Evolutionary conservation across 805 yeast species (phyloP), one percentile per base, ranked within the genome.

Genomic region (Candida sonorensis): DNA sequence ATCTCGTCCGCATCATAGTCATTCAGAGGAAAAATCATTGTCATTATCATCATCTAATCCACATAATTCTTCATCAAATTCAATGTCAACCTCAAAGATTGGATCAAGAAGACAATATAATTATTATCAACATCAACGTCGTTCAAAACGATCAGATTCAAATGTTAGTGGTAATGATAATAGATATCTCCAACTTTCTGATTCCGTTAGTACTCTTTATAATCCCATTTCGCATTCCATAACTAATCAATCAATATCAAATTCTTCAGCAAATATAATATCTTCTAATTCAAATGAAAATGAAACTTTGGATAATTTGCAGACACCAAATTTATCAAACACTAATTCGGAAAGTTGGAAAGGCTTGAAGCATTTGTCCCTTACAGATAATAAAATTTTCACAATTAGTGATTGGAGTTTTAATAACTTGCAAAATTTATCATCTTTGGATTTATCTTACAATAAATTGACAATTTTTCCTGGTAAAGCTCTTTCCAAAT

Each of bases 371-470:
- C 67, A 66, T 40, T 41, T 67, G 7, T 62, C 69, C 2, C 48
- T 67, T 9, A 44, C 64, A 5, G 69, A 66, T 27, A 61, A 61
- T 33, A 56, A 54, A 26, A 57, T 67, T n/a, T 38, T 51, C 2
- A 41, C 38, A 13, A 50, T 67, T 8, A 45, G 48, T 31, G 46
- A 43, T 20, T 42, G 43, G 35, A 48, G 53, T 24, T 61, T 61
- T 37, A 57, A 48, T 29, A 49, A 40, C 25, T 44, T 56, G 14
- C 49, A 42, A 13, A 53, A 57, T 27, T 44, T 67, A 10, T 46
- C 63, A 1, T 57, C 68, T 2, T 60, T 77, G 31, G 81, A 78
- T 44, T 51, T 77, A 20, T 76, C 83, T 2, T 62, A 66, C 37
- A 77, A 77, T 43, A 51, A 63, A 24, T 55, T 77, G 19, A 64